Base-by-base conservation (phyloP, 2,329 filamentous ascomycete genomes). In the Ophiocordyceps unilateralis region DNA sequence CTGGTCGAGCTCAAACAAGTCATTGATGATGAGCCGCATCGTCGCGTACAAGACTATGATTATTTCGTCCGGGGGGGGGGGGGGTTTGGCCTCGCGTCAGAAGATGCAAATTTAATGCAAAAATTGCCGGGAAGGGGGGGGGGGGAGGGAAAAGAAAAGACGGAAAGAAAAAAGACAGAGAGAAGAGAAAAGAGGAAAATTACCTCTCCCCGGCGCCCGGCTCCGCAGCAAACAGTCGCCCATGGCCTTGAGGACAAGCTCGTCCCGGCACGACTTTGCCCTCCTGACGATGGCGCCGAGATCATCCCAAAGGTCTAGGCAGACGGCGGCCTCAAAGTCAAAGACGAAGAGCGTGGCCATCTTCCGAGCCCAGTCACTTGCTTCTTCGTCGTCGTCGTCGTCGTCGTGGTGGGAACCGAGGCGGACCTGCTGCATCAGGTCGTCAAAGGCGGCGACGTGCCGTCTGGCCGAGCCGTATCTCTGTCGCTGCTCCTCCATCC, bases 251-350 rank as follows among this genome's bases (percentile, higher is more conserved):
- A 74, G 74, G 17, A 72, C 63, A 4, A 55, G 50, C 28, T 66
- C 59, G 41, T 65, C 65, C 17, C 59, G 57, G 44, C 67, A 74
- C 1, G 52, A 42, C 6, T 59, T 60, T 1, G 69, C 67, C 42
- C 65, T 69, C 43, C 69, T 53, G 20, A 91, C 69, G 8, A 86
- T 72, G 15, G 63, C 58, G 5, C 68, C 63, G 1, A 93, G 62
- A 32, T 74, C 68, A 38, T 82, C 72, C 81, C 80, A 91, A 19
- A 71, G 67, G 46, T 76, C 72, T 5, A 91, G 64, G 26, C 67
- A 68, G 34, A 83, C 62, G 0, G 80, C 76, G 2, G 77, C 81
- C 62, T 94, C 87, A 47, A 93, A 83, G 49, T 91, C 82, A 49
- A 88, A 83, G 1, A 81, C 75, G 8, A 85, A 64, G 17, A 93